These are phyloP conservation scores for Schwanniomyces vanrijiae DNA, from an alignment of 805 yeast species.

Conservation along the genomic window DNA sequence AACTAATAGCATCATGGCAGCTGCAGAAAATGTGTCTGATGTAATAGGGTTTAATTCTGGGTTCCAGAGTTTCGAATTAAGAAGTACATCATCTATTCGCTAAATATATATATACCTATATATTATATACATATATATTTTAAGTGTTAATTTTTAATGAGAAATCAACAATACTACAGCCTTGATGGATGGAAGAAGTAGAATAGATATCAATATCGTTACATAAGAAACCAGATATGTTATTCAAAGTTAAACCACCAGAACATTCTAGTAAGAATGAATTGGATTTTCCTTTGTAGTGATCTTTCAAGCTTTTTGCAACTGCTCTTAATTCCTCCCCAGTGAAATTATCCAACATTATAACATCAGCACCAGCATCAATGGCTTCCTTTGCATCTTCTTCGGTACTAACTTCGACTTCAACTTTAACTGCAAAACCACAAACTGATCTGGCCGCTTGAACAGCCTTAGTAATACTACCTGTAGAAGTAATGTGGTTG, in stretches of 20 bases:
- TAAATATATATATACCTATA: constrained; percentile 10
- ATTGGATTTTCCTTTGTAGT: constrained; percentile 49
- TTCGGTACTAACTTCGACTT: constrained; percentile 86
- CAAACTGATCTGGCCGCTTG: constrained; percentile 71
- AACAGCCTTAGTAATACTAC: constrained; percentile 87
- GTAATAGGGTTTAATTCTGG: constrained; percentile 44
- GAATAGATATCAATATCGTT: constrained; percentile 86
- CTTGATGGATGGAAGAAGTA: constrained; percentile 91
- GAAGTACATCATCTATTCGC: constrained; percentile 38
- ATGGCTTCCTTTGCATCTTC: constrained; percentile 91
- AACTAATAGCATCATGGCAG: not conserved
- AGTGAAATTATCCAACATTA: constrained; percentile 88
- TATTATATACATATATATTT: not conserved
- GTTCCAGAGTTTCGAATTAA: constrained; percentile 37
- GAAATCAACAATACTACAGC: constrained; percentile 79
- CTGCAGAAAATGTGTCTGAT: constrained; percentile 34
- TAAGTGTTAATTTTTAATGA: constrained; percentile 62
- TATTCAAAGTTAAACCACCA: constrained; percentile 80
- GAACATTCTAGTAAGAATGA: constrained; percentile 81
- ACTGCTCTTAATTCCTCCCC: constrained; percentile 64
- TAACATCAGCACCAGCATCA: constrained; percentile 90
- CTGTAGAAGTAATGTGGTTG: constrained; percentile 90
- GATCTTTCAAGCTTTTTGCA: constrained; percentile 59
- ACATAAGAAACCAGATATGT: constrained; percentile 64
- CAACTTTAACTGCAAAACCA: constrained; percentile 88